These are phyloP conservation scores for Dichomitus squalens DNA, from an alignment of 1,284 basidiomycete genomes.

Conservation along the genomic window DNA sequence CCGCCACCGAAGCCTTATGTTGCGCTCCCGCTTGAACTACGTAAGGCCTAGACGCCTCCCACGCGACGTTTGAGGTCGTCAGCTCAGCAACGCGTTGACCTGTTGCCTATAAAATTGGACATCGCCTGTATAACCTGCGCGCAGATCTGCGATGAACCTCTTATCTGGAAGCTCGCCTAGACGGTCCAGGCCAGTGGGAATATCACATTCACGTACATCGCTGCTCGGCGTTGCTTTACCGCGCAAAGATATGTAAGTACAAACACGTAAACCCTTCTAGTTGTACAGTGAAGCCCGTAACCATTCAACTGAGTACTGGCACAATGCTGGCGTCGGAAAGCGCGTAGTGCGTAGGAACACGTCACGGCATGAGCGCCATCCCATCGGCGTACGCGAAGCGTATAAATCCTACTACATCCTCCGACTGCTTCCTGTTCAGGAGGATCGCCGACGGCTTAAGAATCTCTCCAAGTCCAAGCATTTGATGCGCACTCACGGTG, in stretches of 20 bases:
- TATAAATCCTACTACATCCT: slow-evolving; percentile 54
- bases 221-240: no score
- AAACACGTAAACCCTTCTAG: no score
- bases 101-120: neutral
- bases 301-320: neutral
- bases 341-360: neutral
- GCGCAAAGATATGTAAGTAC: no score
- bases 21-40: no score
- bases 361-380: slow-evolving; percentile 55
- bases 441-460: slow-evolving; percentile 2
- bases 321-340: neutral
- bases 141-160: neutral
- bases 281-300: neutral
- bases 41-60: no score
- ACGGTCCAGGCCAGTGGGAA: no score
- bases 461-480: neutral
- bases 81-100: neutral
- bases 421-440: slow-evolving; percentile 22
- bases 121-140: neutral
- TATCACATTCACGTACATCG: no score
- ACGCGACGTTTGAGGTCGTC: neutral
- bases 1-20: slow-evolving; percentile 5
- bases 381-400: slow-evolving; percentile 55
- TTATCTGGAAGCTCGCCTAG: slow-evolving; percentile 3
- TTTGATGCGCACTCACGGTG: slow-evolving; percentile 42